Evolutionary conservation across 805 yeast species (phyloP), one percentile per base, ranked within the genome.

Genomic region (Candida schatavii): DNA sequence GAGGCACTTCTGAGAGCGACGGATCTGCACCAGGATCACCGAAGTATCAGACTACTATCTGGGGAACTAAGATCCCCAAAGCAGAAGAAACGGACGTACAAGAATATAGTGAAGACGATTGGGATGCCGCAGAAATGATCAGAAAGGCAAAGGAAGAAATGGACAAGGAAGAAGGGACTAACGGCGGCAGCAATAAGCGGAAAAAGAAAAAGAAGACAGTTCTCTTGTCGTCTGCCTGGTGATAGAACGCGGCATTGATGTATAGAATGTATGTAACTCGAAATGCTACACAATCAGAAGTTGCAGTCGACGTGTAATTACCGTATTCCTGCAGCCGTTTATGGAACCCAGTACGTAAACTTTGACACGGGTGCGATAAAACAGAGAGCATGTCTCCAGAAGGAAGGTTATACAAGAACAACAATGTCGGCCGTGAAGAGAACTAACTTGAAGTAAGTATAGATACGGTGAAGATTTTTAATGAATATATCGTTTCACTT

Each of bases 41-140:
- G 46, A 37, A 32, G 39, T 63, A 55, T 41, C 66, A 70, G 30
- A 75, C 78, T 1, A 82, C 93, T 0, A 80, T 86, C 2, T 86
- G 95, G 95, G 95, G 95, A 0, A 85, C 93, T 1, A 68, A 63
- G 40, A 76, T 80, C 2, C 75, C 74, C 3, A 68, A 62, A 40
- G 50, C 64, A 0, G 68, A 67, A 22, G 57, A 59, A 14, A 22
- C 37, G 6, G 33, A 31, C 4, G 36, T 25, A 10, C 2, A 7
- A 7, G 21, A 31, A 31, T 58, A 50, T n/a, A 48, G 57, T 1
- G 70, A 64, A 6, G 76, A 72, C 43, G 75, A 69, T 30, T 68
- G 70, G 54, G 81, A 75, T 33, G 74, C 74, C 5, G 74, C 65
- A 46, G 75, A 77, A 44, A 66, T 77, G 73, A 67, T 82, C 18